A percentile compares a stretch with the other conserved stretches of the same genome.
phyloP scores from a whole-genome alignment of 108 stramenopile genomes.

The Parmales sp. region DNA sequence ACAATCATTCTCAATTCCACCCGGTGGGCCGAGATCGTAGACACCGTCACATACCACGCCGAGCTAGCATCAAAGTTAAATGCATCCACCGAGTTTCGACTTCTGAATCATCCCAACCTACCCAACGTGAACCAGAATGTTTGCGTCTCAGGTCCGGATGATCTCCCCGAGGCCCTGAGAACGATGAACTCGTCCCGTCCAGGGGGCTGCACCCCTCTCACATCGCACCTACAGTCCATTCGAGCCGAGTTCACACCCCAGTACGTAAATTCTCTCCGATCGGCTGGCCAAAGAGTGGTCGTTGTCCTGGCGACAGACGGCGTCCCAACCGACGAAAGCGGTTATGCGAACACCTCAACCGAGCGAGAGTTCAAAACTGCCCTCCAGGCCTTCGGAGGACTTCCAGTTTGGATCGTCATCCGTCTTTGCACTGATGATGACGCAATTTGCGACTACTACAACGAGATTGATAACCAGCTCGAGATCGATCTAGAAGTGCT shows the following conservation, averaged over 20 bases:
- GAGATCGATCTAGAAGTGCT: constrained; percentile 71
- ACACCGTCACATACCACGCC: constrained; percentile 52
- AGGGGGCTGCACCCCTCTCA: constrained; percentile 62
- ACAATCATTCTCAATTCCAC: constrained; percentile 36
- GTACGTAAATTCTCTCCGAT: constrained; percentile 30
- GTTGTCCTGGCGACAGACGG: constrained; percentile 79
- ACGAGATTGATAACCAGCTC: constrained; percentile 61
- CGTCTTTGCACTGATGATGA: constrained; percentile 82
- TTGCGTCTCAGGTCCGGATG: constrained; percentile 15
- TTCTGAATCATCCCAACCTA: constrained; percentile 50
- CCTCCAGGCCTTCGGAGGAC: constrained; percentile 50
- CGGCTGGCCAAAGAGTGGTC: constrained; percentile 55
- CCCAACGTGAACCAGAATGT: background rate
- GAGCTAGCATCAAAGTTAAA: constrained; percentile 41
- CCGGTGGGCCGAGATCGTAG: constrained; percentile 61
- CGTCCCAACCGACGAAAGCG: constrained; percentile 54
- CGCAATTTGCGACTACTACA: constrained; percentile 64
- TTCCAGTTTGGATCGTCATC: constrained; percentile 73
- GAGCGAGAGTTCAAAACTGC: constrained; percentile 36
- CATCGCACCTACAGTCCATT: constrained; percentile 59
- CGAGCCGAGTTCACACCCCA: constrained; percentile 40
- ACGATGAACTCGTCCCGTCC: constrained; percentile 46
- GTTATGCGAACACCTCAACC: constrained; percentile 17
- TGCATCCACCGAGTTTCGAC: constrained; percentile 56
- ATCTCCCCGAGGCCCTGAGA: constrained; percentile 34